A percentile compares a stretch with the other conserved stretches of the same genome.
These are phyloP conservation scores for Yamadazyma membranifaciens DNA, from an alignment of 1,139 yeast species.

Conservation along the genomic window DNA sequence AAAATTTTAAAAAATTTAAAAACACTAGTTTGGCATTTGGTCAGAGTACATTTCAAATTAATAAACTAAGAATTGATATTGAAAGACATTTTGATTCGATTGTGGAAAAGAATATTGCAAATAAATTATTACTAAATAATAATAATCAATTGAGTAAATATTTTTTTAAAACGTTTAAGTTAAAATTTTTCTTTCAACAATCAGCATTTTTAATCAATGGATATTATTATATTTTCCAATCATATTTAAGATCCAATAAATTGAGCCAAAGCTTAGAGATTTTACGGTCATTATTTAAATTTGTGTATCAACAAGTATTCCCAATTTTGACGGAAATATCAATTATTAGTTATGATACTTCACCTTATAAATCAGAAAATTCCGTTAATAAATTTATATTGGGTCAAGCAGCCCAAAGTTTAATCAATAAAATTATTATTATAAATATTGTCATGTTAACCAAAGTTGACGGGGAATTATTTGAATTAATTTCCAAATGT, in stretches of 20 bases:
- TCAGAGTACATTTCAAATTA: neutral
- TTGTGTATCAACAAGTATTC: constrained; percentile 3
- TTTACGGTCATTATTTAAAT: constrained; percentile 1
- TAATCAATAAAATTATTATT: constrained; percentile 29
- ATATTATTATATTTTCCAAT: constrained; percentile 3
- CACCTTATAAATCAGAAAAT: constrained; percentile 13
- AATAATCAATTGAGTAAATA: constrained; percentile 1
- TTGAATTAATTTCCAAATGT: constrained; percentile 1
- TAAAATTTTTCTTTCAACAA: constrained; percentile 7
- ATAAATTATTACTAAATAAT: neutral
- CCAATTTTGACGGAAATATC: neutral
- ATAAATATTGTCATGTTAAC: constrained; percentile 13
- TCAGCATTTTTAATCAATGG: neutral
- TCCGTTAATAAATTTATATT: constrained; percentile 31
- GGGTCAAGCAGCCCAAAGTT: constrained; percentile 6
- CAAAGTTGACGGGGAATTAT: constrained; percentile 14
- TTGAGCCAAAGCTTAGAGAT: neutral
- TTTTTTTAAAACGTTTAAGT: constrained; percentile 5
- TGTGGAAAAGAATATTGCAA: neutral
- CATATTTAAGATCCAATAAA: neutral
- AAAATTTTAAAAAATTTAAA: neutral
- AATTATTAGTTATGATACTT: too few relatives aligned
- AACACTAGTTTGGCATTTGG: neutral
- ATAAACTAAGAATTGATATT: constrained; percentile 1
- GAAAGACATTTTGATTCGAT: constrained; percentile 1